Evolutionary conservation across 441 rosid species (phyloP), one percentile per base, ranked within the genome.

Genomic region (Gossypium gossypioides): DNA sequence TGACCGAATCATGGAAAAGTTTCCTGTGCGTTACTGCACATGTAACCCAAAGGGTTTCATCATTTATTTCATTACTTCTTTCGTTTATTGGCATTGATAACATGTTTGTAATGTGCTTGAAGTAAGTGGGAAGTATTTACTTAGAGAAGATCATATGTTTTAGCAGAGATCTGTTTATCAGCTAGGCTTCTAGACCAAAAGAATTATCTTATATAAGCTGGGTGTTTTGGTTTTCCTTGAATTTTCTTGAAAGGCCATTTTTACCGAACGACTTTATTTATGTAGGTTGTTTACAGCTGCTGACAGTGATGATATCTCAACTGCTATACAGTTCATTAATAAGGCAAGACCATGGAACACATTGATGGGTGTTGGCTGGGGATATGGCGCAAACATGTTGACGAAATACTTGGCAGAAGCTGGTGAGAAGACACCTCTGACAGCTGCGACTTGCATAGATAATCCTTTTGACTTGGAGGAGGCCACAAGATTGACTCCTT

Each of bases 251-350:
- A 54, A 73, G 78, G n/a, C 25, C 16, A 10, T 61, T 68, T 83
- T 75, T 72, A 52, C 71, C 75, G 76, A 78, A 79, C 64, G 75
- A 60, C 74, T 84, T 81, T 56, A 72, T 79, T 79, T 74, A 16
- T 89, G 91, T 86, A 95, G 99, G 96, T 87, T 95, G 80, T 95
- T 92, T 82, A 84, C 99, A 74, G 99, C 98, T 75, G 98, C 89
- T 83, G 99, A 92, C 74, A 91, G 99, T 77, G 96, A 92, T 85
- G 99, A 95, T 88, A 69, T 95, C 86, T 86, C 81, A 79, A 79
- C 89, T 80, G 89, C 92, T 79, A 63, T 91, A 81, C 88, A 81
- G 73, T 95, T 86, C 78, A 79, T 95, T 79, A 84, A 67, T 71
- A 89, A 89, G 84, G 85, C 86, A 51, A 89, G 98, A 85, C 97